Conservation (phyloP, 1,284 basidiomycete genomes). For the Malassezia pachydermatis region DNA sequence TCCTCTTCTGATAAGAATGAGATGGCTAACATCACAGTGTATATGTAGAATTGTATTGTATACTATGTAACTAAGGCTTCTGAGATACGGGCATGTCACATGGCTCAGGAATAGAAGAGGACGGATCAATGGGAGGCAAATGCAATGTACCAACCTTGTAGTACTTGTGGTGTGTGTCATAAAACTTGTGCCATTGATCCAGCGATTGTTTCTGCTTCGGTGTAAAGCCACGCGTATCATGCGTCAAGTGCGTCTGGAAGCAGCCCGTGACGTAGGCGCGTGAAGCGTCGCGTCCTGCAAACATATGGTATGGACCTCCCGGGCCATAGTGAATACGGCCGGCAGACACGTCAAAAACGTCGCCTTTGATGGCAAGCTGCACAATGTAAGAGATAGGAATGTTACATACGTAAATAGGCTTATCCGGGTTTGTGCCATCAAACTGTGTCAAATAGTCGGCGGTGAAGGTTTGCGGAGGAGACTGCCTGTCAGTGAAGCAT, state of each 20-base stretch:
- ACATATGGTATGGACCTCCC: conserved; percentile 39
- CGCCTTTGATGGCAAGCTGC: conserved; percentile 60
- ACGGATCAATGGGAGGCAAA: conserved; percentile 27
- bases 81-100: conserved; percentile 23
- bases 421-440: conserved; percentile 55
- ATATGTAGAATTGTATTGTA: too few species aligned
- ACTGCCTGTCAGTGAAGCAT: background rate
- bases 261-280: conserved; percentile 46
- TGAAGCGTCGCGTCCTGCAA: conserved; percentile 41
- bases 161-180: conserved; percentile 32
- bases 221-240: conserved; percentile 41
- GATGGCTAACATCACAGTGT: background rate
- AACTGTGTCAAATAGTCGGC: conserved; percentile 60
- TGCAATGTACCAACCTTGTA: conserved; percentile 31
- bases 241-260: conserved; percentile 40
- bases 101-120: conserved; percentile 26
- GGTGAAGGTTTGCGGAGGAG: conserved; percentile 55
- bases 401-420: conserved; percentile 7
- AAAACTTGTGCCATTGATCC: conserved; percentile 35
- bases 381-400: background rate
- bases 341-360: conserved; percentile 78
- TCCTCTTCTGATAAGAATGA: background rate
- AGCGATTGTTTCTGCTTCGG: conserved; percentile 26
- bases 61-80: conserved; percentile 15
- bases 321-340: conserved; percentile 68